These are phyloP conservation scores for Aegilops longissima DNA, from an alignment of 176 grass and related monocot species.

Conservation along the genomic window DNA sequence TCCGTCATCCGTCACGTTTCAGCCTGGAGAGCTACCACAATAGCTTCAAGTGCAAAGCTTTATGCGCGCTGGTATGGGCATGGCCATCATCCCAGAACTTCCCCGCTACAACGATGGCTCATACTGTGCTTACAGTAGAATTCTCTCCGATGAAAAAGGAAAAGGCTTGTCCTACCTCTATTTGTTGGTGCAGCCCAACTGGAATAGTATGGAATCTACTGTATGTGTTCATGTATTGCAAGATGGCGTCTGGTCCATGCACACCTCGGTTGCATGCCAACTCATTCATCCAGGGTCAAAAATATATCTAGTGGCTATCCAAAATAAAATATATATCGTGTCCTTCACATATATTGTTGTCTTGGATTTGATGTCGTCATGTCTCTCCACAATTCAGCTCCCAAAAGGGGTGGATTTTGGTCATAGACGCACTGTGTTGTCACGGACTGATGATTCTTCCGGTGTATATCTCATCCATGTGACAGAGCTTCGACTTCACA, in stretches of 20 bases:
- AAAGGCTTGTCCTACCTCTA: not conserved
- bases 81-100: not conserved
- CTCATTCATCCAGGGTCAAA: not conserved
- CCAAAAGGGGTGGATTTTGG: not conserved
- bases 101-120: not conserved
- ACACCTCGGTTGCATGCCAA: not conserved
- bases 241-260: not conserved
- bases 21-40: too few species aligned
- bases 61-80: not conserved
- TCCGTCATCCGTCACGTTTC: too few species aligned
- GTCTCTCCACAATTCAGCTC: not conserved
- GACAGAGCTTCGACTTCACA: not conserved
- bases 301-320: not conserved
- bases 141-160: not conserved
- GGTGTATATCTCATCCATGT: not conserved
- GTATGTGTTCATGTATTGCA: not conserved
- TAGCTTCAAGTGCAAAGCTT: too few species aligned
- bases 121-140: not conserved
- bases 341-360: not conserved
- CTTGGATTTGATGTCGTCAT: not conserved
- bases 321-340: not conserved
- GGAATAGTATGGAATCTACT: not conserved
- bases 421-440: not conserved
- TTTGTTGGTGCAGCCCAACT: not conserved
- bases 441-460: not conserved